Base-by-base conservation (phyloP, 139 green algal species). In the Medakamo hakoo region DNA sequence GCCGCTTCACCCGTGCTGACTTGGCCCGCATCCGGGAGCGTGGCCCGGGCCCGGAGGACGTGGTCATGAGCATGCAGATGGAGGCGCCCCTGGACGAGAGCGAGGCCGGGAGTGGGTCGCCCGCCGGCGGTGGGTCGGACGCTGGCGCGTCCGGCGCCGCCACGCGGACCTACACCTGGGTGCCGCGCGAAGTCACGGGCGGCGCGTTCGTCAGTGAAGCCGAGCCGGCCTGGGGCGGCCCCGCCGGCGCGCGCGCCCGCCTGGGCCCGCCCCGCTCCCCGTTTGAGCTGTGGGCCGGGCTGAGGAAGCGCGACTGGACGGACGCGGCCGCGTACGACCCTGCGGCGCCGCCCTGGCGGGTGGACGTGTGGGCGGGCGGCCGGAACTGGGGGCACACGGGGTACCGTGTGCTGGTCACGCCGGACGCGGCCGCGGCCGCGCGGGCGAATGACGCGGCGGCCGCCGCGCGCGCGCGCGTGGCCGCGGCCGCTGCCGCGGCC, bases 231-330 rank as follows among this genome's bases (percentile, higher is more conserved):
- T 52, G 40, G 40, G 9, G n/a, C n/a, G n/a, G n/a, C n/a, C n/a
- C 21, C 23, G 21, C 21, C 27, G 56, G 56, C 56, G 14, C 16
- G 27, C 18, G 21, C 60, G 5, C 20, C 58, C 58, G 4, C 5
- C 23, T 16, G 40, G 9, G 40, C 40, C 40, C 16, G 40, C 40
- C 40, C 40, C 40, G 40, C 40, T 26, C 60, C 30, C 21, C 29
- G 4, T 32, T 31, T 18, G 57, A 66, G 14, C 68, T 75, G 32
- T 63, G 59, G 28, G 32, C 57, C 21, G 84, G 86, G 18, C 74
- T 92, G 49, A 73, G 75, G 4, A 56, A 82, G 65, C 80, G 86
- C 28, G 92, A 94, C 68, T 94, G 86, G 86, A 92, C 83, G 0
- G 64, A 30, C 59, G 21, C 60, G 58, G 59, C 64, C 60, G 40